Conservation (phyloP, 805 yeast species). For the Hanseniaspora mollemarum region DNA sequence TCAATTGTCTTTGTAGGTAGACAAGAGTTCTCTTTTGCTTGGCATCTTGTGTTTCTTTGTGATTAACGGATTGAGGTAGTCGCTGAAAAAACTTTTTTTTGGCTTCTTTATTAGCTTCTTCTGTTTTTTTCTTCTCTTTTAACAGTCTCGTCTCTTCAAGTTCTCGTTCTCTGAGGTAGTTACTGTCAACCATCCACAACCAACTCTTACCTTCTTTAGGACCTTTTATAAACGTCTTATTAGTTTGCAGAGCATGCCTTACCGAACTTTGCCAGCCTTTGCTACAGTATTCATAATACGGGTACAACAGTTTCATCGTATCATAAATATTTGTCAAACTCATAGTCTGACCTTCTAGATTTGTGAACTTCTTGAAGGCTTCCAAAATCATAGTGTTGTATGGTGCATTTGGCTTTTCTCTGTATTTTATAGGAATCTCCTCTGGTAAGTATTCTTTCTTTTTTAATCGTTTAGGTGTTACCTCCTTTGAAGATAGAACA, state of each 20-base stretch:
- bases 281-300: slow-evolving; percentile 84
- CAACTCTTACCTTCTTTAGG: slow-evolving; percentile 87
- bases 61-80: slow-evolving; percentile 28
- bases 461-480: slow-evolving; percentile 33
- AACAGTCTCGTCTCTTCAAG: slow-evolving; percentile 55
- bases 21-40: slow-evolving; percentile 51
- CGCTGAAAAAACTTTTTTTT: slow-evolving; percentile 27
- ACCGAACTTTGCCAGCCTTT: slow-evolving; percentile 98
- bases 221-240: slow-evolving; percentile 71
- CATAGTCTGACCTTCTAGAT: slow-evolving; percentile 50
- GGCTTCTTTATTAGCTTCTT: slow-evolving; percentile 18
- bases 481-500: slow-evolving; percentile 30
- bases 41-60: slow-evolving; percentile 25
- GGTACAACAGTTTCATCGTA: slow-evolving; percentile 76
- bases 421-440: slow-evolving; percentile 78
- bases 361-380: slow-evolving; percentile 57
- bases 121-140: slow-evolving; percentile 30
- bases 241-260: slow-evolving; percentile 75
- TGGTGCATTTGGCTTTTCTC: slow-evolving; percentile 73
- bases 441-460: slow-evolving; percentile 62
- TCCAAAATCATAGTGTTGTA: slow-evolving; percentile 72
- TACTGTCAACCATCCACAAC: slow-evolving; percentile 88
- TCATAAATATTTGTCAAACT: slow-evolving; percentile 75
- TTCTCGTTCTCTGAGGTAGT: slow-evolving; percentile 71
- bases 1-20: slow-evolving; percentile 75